Base-by-base conservation (phyloP, 768 basidiomycete species). In the Naganishia vishniacii region DNA sequence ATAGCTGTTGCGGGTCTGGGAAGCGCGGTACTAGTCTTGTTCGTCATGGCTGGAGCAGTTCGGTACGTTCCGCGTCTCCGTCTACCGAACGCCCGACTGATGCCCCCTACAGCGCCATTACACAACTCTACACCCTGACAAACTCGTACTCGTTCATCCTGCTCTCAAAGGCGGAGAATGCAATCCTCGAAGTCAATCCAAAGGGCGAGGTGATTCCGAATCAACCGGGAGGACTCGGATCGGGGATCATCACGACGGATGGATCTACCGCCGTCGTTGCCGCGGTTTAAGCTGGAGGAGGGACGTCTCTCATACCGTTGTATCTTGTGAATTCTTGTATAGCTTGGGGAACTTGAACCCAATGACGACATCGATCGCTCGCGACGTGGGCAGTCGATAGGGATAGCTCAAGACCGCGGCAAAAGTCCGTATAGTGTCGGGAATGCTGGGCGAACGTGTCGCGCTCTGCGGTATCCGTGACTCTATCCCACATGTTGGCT, bases 111-210 rank as follows among this genome's bases (percentile, higher is more conserved):
- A 59, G 64, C 20, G 61, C 61, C 18, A 67, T 67, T 9, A 45
- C 40, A 7, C 65, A 62, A 32, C 45, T 67, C 4, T 67, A 67
- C 40, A 16, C 44, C 7, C 13, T 67, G 20, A 67, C 65, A 16
- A 62, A 45, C 42, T 42, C 48, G 5, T 37, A 47, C 26, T 61
- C 65, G n/a, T 40, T 48, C 26, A 53, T 62, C 45, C 53, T 67
- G 4, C 40, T 67, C 16, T 47, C 59, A 15, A 67, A 67, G 44
- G 65, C 65, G 26, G 65, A 67, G 44, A 67, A 61, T 15, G 65
- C 65, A 13, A 67, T 67, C 28, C 48, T 67, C 46, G 65, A 67
- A 41, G 65, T 67, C 51, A 67, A 62, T n/a, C 49, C 49, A n/a
- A 29, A 26, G 16, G 65, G 65, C 12, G 65, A 67, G 31, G 44